Base-by-base conservation (phyloP, 2,329 filamentous ascomycete genomes). In the Hypoxylon sp. region DNA sequence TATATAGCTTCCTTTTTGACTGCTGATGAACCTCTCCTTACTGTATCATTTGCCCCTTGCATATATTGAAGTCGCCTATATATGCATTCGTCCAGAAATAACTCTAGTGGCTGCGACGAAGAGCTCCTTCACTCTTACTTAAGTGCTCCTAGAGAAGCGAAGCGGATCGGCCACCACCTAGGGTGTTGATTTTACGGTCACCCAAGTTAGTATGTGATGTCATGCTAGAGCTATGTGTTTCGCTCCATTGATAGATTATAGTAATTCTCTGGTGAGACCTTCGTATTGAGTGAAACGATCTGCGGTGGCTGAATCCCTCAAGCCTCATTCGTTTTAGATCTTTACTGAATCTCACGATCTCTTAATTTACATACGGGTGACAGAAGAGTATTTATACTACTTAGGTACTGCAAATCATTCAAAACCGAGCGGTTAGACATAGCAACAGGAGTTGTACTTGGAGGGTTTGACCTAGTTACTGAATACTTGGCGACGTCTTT, bases 351-450 rank as follows among this genome's bases (percentile, higher is more conserved):
- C 30, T 48, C n/a, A 36, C 19, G 25, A 1, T 21, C 2, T 23
- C 34, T 53, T 23, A 36, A 34, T 10, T 19, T 3, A 38, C 34
- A 60, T 32, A 34, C 32, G 32, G 32, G 32, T 34, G 45, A 65
- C 34, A 34, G 34, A 49, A 65, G 19, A 23, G 45, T 21, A 17
- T 55, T 7, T 13, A 28, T 41, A 51, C n/a, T 43, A 3, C n/a
- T 19, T 43, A 43, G 5, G 19, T 23, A 49, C n/a, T 13, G 25
- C 30, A 50, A 55, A 51, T 36, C 7, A 21, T 43, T 55, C 11
- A 57, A 45, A 30, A 30, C 23, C 23, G 50, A 56, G 32, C 56
- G 57, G 63, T n/a, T 61, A 65, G n/a, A n/a, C n/a, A 61, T 65
- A 56, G 25, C 25, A 14, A 46, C 34, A 52, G 50, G 52, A 21